Evolutionary conservation across 2,329 filamentous ascomycete species (phyloP).

Genomic region (Dothideomycetes sp.): DNA sequence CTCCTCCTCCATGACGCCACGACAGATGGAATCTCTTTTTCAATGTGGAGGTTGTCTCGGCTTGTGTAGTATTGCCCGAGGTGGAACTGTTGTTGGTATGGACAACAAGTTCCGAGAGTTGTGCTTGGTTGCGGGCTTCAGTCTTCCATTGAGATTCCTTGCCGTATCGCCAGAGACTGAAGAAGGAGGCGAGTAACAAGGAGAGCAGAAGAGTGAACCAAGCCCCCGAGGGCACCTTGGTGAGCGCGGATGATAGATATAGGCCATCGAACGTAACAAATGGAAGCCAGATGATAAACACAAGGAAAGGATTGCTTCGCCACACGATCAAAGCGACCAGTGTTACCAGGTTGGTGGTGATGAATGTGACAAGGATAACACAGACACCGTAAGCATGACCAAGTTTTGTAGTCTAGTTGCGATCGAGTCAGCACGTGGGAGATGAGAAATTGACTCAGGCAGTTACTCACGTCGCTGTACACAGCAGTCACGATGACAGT

Average conservation of each 20-base stretch:
- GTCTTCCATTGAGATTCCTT: constrained; percentile 70
- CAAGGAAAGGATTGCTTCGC: constrained; percentile 52
- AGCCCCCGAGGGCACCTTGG: constrained; percentile 65
- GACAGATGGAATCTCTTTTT: constrained; percentile 28
- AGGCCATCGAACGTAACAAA: constrained; percentile 60
- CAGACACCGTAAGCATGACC: constrained; percentile 72
- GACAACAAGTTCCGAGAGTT: constrained; percentile 37
- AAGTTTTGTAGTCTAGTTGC: constrained; percentile 54
- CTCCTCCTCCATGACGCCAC: constrained; percentile 29
- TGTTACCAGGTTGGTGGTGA: constrained; percentile 66
- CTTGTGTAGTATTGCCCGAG: constrained; percentile 20
- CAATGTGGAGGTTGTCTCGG: neutral
- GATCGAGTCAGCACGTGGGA: constrained; percentile 17
- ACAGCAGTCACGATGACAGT: constrained; percentile 65
- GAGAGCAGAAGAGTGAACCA: constrained; percentile 68
- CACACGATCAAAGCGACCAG: constrained; percentile 65
- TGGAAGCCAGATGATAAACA: constrained; percentile 52
- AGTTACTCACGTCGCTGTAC: constrained; percentile 54
- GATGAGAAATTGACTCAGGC: constrained; percentile 15
- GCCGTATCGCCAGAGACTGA: constrained; percentile 69
- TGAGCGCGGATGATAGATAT: constrained; percentile 60
- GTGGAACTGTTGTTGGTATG: constrained; percentile 16
- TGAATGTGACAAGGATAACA: constrained; percentile 71
- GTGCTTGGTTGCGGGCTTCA: constrained; percentile 53
- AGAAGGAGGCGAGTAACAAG: constrained; percentile 51